A percentile compares a stretch with the other conserved stretches of the same genome.
Evolutionary conservation across 2,329 filamentous ascomycete genomes (phyloP).

Genomic region (Fusarium euwallaceae): DNA sequence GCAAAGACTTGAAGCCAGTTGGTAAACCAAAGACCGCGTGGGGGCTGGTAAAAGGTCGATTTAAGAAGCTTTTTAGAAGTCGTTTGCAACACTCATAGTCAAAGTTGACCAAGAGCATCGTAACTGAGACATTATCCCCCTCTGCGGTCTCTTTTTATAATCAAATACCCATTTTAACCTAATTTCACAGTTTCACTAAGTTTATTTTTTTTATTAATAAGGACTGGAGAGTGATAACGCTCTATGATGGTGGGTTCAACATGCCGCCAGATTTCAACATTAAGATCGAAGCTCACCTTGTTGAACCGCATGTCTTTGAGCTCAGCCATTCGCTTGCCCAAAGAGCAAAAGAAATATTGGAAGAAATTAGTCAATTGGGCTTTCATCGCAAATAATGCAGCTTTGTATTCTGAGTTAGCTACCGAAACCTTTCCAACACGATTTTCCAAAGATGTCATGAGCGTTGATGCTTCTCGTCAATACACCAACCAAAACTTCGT

Average conservation of each 20-base stretch:
- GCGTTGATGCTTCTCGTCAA: neutral
- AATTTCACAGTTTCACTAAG: accelerated
- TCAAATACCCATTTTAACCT: neutral
- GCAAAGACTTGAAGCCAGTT: neutral
- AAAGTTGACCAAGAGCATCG: neutral
- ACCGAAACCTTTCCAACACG: neutral
- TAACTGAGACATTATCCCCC: neutral
- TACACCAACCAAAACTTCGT: neutral
- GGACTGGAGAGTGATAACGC: neutral
- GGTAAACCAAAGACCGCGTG: neutral
- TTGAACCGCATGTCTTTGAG: neutral
- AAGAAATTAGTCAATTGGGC: neutral
- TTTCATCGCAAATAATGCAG: neutral
- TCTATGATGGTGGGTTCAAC: neutral
- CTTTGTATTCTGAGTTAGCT: neutral
- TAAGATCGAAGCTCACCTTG: neutral
- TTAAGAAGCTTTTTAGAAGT: neutral
- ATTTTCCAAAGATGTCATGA: neutral
- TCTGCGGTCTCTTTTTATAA: neutral
- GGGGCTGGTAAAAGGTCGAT: neutral
- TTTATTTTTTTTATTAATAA: neutral
- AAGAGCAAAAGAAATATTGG: neutral
- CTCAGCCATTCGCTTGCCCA: neutral
- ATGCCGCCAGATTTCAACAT: neutral
- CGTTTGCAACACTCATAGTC: neutral